Base-by-base conservation (phyloP, 371 early-diverging fungal species). In the Mucor velutinosus region DNA sequence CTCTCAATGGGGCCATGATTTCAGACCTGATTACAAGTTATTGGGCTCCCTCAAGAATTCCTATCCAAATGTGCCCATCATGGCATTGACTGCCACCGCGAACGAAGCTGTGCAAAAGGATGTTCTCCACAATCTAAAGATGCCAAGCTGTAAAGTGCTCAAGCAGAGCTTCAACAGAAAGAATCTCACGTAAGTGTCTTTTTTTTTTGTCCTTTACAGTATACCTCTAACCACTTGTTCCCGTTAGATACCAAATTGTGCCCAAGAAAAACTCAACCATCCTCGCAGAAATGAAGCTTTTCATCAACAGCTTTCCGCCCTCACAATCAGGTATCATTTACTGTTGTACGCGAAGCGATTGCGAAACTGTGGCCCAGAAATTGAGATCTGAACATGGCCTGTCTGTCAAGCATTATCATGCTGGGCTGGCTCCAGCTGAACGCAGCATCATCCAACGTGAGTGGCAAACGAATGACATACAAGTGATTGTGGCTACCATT, bases 31-130 rank as follows among this genome's bases (percentile, higher is more conserved):
- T 59, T 96, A 94, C 72, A 94, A 92, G 73, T 80, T 87, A 33
- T 70, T 95, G 14, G 90, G 92, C 2, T 72, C 67, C 7, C 80
- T 94, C 49, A 89, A 90, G 70, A 27, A 65, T 7, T 66, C 72
- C 15, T 98, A 88, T 73, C 92, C 93, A 0, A 79, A 85, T 8
- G 88, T 99, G 0, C 99, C 99, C 0, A 89, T 99, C 33, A 98
- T 99, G 90, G 99, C 99, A 25, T 82, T 99, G 33, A 99, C 99
- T 0, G 99, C 99, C 3, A 99, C 99, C 0, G 99, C 99, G 7
- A 99, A 97, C 67, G 86, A 87, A 37, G 90, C 93, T 68, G 99
- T 99, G 1, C 92, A 94, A 67, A 77, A 87, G 76, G 94, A 94
- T 67, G 83, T 92, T 1, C 66, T 90, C 11, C 71, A 77, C 53